A percentile compares a stretch with the other conserved stretches of the same genome.
Conservation (phyloP, 2,329 filamentous ascomycete genomes). For the Neodidymelliopsis sp. region DNA sequence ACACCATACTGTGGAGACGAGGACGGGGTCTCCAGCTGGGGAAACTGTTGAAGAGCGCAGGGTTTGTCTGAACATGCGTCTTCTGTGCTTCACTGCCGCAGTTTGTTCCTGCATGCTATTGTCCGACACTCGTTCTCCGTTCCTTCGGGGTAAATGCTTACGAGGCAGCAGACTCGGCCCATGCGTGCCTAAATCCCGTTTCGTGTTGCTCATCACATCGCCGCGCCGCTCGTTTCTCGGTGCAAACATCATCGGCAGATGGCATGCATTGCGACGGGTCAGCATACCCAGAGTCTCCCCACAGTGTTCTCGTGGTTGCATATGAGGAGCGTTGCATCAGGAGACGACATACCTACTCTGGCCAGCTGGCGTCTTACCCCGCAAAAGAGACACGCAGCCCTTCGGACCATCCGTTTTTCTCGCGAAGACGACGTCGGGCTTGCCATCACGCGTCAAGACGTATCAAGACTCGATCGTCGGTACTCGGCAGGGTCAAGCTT, state of each 20-base stretch:
- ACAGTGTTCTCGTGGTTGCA: not conserved
- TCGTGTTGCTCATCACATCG: not conserved
- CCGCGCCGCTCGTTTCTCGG: conserved; percentile 1
- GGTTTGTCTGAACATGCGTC: not conserved
- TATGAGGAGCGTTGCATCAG: not conserved
- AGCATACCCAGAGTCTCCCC: not conserved
- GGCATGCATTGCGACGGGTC: not conserved
- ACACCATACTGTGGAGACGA: conserved; percentile 2
- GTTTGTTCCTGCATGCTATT: not conserved
- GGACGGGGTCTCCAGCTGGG: conserved; percentile 11
- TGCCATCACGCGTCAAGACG: conserved; percentile 3
- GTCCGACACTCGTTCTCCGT: not conserved
- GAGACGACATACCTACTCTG: not conserved
- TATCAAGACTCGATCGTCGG: conserved; percentile 10
- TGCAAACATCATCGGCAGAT: not conserved
- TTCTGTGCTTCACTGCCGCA: not conserved
- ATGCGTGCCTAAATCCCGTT: conserved; percentile 1
- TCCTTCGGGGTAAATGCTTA: conserved; percentile 1
- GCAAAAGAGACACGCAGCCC: not conserved
- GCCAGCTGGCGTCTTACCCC: not conserved
- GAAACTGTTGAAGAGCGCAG: conserved; percentile 2
- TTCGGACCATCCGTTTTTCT: conserved; percentile 2
- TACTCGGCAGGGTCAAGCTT: conserved; percentile 25
- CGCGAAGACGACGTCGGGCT: not conserved
- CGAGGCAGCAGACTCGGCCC: not conserved